Evolutionary conservation across 2,329 filamentous ascomycete species (phyloP).

Genomic region (Nothophaeocryptopus gaeumannii): DNA sequence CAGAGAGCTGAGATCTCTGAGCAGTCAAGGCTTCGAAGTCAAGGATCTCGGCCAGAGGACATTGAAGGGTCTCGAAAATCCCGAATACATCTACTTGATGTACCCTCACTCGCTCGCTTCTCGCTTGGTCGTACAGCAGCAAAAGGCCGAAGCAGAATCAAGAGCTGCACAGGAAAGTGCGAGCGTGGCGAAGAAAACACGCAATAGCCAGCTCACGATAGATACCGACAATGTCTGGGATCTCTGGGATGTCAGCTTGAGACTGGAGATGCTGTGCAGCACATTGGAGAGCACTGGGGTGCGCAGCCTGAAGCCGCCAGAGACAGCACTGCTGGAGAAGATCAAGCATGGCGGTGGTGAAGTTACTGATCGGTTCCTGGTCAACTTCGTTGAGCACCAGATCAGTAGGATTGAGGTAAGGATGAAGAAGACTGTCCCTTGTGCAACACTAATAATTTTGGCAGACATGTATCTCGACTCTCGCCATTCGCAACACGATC

Average conservation of each 20-base stretch:
- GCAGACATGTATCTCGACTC: slow-evolving; percentile 76
- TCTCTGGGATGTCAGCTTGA: slow-evolving; percentile 82
- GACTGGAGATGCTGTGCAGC: slow-evolving; percentile 90
- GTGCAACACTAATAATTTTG: slow-evolving; percentile 22
- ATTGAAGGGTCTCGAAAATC: slow-evolving; percentile 94
- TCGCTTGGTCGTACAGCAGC: slow-evolving; percentile 69
- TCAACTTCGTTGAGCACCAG: slow-evolving; percentile 91
- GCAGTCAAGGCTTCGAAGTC: slow-evolving; percentile 90
- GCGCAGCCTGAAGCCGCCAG: slow-evolving; percentile 68
- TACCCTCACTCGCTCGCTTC: slow-evolving; percentile 87
- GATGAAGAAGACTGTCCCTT: slow-evolving; percentile 11
- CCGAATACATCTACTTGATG: slow-evolving; percentile 90
- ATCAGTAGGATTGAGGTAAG: slow-evolving; percentile 92
- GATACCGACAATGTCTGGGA: slow-evolving; percentile 84
- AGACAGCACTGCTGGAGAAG: slow-evolving; percentile 76
- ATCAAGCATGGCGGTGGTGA: slow-evolving; percentile 73
- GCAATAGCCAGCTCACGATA: slow-evolving; percentile 67
- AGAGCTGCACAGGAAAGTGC: slow-evolving; percentile 31
- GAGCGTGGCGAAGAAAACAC: slow-evolving; percentile 51
- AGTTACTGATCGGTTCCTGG: slow-evolving; percentile 80
- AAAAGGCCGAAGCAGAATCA: slow-evolving; percentile 44
- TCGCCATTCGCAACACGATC: slow-evolving; percentile 75
- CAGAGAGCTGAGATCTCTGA: slow-evolving; percentile 81
- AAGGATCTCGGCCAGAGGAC: slow-evolving; percentile 95
- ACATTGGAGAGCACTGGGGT: slow-evolving; percentile 70